Evolutionary conservation across 257 asterid genomes (phyloP), one percentile per base, ranked within the genome.

Genomic region (Prunella vulgaris): DNA sequence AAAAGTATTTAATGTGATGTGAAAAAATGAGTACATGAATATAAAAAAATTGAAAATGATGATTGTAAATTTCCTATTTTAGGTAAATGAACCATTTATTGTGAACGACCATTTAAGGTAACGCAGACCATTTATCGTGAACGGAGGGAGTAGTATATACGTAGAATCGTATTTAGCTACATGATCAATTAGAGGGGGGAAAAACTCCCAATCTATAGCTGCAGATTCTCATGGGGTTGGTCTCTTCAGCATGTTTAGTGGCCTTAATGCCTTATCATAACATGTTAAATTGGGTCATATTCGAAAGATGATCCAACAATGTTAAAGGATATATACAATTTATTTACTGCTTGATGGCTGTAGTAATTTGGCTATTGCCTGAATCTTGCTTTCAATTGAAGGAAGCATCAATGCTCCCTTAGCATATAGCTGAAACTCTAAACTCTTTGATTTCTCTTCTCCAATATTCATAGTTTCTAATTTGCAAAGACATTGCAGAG

Each of bases 361-460:
- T 18, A 75, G 78, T 78, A 82, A 71, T 61, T 69, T 63, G 60
- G 79, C 79, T 66, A 84, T 70, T 22, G 74, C 85, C 22, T 74
- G 74, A 54, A 83, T 62, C 68, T 83, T 87, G 17, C 52, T 77
- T 33, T 86, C 86, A 57, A 83, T 73, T 69, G 76, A 35, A 52
- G 75, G 73, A 56, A 87, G 77, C 74, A 67, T 73, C 35, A 42
- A 58, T 48, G 84, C 77, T 56, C 84, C 78, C 74, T 74, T 74
- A 27, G 70, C 66, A 48, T 32, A 71, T 60, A 77, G 70, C 58
- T 60, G 82, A 77, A 48, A 35, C 76, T 72, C 73, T 40, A 56
- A 25, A 21, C 53, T 74, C 60, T 66, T 30, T 28, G 74, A 69
- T 42, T 60, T 64, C 37, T 76, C 78, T 21, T 77, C 83, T 64